Evolutionary conservation across 2,329 filamentous ascomycete species (phyloP).

Genomic region (Fusarium graminum): DNA sequence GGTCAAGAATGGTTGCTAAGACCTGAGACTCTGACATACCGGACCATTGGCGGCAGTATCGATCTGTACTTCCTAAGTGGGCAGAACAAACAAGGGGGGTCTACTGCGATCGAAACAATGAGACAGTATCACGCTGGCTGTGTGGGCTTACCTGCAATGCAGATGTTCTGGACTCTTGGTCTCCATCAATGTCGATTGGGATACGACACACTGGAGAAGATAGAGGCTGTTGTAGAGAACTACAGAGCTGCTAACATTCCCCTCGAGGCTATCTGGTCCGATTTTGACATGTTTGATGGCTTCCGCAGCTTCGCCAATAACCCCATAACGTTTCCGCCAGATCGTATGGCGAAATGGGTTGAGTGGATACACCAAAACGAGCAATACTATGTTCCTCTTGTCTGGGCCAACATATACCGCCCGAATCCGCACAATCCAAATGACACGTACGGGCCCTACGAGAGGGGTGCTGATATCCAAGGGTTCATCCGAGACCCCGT

Average conservation of each 20-base stretch:
- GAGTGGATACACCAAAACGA: constrained; percentile 1
- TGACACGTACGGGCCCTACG: constrained; percentile 2
- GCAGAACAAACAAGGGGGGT: neutral
- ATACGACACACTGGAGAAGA: constrained; percentile 4
- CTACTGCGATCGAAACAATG: constrained; percentile 3
- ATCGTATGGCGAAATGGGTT: constrained; percentile 4
- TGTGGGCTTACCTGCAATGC: neutral
- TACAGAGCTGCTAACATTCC: constrained; percentile 17
- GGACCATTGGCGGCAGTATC: constrained; percentile 1
- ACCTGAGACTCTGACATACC: neutral
- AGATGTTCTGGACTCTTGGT: constrained; percentile 10
- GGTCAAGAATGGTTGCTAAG: constrained; percentile 9
- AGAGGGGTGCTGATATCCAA: neutral
- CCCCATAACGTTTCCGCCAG: constrained; percentile 11
- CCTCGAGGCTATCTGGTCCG: constrained; percentile 19
- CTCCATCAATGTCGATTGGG: constrained; percentile 9
- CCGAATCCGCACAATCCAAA: constrained; percentile 3
- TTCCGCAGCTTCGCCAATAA: constrained; percentile 21
- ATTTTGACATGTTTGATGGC: constrained; percentile 26
- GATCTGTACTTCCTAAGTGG: constrained; percentile 8
- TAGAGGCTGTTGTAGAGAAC: constrained; percentile 3
- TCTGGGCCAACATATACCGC: constrained; percentile 4
- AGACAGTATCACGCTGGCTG: constrained; percentile 4
- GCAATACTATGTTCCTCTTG: constrained; percentile 5
- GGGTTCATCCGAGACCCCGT: constrained; percentile 6